These are phyloP conservation scores for Colletotrichum cuscutae DNA, from an alignment of 2,329 filamentous ascomycete genomes.

Conservation along the genomic window DNA sequence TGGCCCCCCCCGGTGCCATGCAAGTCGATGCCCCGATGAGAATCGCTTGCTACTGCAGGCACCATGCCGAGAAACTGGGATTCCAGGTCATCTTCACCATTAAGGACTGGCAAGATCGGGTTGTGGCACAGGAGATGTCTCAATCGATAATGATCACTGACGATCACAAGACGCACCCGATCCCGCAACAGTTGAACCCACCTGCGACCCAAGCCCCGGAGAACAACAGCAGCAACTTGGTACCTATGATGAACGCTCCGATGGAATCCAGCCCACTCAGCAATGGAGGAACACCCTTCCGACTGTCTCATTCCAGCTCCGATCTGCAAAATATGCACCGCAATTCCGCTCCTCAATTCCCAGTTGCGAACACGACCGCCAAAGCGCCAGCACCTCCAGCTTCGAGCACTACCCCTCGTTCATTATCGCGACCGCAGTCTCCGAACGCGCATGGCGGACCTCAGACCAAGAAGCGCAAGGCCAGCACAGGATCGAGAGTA, in stretches of 20 bases:
- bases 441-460: conserved; percentile 73
- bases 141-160: conserved; percentile 97
- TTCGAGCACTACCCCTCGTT: conserved; percentile 16
- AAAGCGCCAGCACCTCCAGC: conserved; percentile 28
- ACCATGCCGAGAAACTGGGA: conserved; percentile 92
- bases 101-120: conserved; percentile 79
- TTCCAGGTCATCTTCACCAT: conserved; percentile 96
- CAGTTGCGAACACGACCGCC: conserved; percentile 44
- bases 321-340: conserved; percentile 71
- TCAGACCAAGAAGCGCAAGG: conserved; percentile 83
- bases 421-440: conserved; percentile 77
- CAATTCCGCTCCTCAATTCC: conserved; percentile 51
- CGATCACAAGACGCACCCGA: conserved; percentile 88
- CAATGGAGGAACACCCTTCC: conserved; percentile 55
- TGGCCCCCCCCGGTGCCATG: conserved; percentile 66
- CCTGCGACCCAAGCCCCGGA: conserved; percentile 32
- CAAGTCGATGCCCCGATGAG: conserved; percentile 91
- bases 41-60: conserved; percentile 96
- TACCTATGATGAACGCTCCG: conserved; percentile 27
- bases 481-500: conserved; percentile 73
- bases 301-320: conserved; percentile 68
- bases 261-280: conserved; percentile 47
- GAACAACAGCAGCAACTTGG: conserved; percentile 20
- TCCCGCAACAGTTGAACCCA: conserved; percentile 43
- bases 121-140: conserved; percentile 87